phyloP scores from a whole-genome alignment of 225 moss, liverwort and hornwort genomes.

The Sphagnum contortum region DNA sequence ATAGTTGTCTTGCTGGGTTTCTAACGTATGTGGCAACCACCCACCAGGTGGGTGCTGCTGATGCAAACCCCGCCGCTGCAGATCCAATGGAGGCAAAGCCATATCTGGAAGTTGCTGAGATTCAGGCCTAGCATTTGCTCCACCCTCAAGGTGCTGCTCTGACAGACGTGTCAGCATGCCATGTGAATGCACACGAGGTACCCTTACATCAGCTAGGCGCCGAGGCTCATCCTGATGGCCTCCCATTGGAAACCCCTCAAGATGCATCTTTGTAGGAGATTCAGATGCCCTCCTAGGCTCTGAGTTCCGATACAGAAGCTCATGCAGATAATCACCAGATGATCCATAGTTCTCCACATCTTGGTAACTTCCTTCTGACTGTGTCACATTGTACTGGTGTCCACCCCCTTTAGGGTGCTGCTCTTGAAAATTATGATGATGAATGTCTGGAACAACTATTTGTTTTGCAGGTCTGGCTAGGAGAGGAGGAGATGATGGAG shows the following conservation, averaged over 20 bases:
- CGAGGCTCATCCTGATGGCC: conserved; percentile 56
- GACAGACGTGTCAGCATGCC: conserved; percentile 60
- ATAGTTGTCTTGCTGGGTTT: conserved; percentile 49
- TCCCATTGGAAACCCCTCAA: conserved; percentile 26
- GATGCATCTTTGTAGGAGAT: conserved; percentile 66
- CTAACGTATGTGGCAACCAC: conserved; percentile 47
- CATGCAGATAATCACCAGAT: conserved; percentile 45
- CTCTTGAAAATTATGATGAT: conserved; percentile 45
- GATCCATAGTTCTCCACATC: conserved; percentile 51
- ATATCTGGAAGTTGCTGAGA: conserved; percentile 19
- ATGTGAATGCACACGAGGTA: conserved; percentile 69
- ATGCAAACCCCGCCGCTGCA: conserved; percentile 45
- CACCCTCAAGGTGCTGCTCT: conserved; percentile 48
- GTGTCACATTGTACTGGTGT: conserved; percentile 33
- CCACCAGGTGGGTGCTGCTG: conserved; percentile 31
- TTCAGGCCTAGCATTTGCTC: conserved; percentile 24
- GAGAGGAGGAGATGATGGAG: conserved; percentile 85
- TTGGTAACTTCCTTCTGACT: conserved; percentile 17
- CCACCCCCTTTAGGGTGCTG: conserved; percentile 32
- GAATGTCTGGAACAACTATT: conserved; percentile 42
- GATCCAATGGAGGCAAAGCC: conserved; percentile 14
- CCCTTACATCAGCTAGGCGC: conserved; percentile 51
- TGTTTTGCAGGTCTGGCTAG: conserved; percentile 42
- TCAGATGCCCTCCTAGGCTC: conserved; percentile 62
- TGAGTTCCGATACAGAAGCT: conserved; percentile 37